Base-by-base conservation (phyloP, 768 basidiomycete species). In the Tubosaeta brunneosetosa region DNA sequence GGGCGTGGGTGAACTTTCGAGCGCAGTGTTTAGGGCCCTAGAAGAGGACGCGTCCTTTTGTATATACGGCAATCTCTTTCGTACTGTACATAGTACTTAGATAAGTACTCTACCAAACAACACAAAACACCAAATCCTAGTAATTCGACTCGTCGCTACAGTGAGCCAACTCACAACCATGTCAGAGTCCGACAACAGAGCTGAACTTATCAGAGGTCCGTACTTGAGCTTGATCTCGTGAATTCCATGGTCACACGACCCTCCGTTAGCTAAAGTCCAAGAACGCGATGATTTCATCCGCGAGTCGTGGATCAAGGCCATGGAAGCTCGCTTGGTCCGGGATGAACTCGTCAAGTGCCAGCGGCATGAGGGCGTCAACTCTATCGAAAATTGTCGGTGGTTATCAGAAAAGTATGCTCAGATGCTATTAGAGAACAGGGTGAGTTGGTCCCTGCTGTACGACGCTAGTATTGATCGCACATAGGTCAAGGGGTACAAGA, bases 281-380 rank as follows among this genome's bases (percentile, higher is more conserved):
- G 79, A 78, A 60, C 86, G 89, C 37, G 92, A 95, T 55, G 73
- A 81, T 43, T 75, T 81, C 70, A 76, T 97, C 65, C 84, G 89
- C 47, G 94, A 97, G 73, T 89, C 90, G 47, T 98, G 94, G 94
- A 81, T 97, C 31, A 86, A 85, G 60, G 86, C 90, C 19, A 95
- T 97, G 93, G 94, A 97, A 70, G 83, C 84, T 31, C 84, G 89
- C 44, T 76, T 98, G 53, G 91, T 97, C 44, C 84, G 84, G 55
- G 87, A 91, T 52, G 90, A 94, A 69, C 81, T 98, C 50, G 78
- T 82, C 52, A 93, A 91, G 71, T 98, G 94, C 74, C 91, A 94
- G 64, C 79, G 81, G 61, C 78, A 80, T 7, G 94, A 98, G 74
- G 93, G 94, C 31, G 89, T 94, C 36, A 97, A 97, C 71, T 84